Evolutionary conservation across 345 rosid species (phyloP).

Genomic region (Citrus trifoliata): DNA sequence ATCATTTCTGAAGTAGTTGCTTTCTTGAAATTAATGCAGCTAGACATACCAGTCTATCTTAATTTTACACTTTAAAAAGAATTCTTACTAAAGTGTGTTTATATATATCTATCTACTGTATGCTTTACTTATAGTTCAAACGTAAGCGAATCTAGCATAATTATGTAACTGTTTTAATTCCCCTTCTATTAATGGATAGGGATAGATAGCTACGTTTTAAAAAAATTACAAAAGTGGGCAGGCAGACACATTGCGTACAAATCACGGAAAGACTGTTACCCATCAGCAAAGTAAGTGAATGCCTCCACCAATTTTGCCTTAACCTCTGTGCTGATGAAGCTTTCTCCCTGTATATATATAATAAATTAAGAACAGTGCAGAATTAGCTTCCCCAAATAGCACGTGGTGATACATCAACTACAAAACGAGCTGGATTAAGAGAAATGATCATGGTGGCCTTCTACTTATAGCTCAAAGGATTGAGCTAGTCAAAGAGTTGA

Average conservation of each 20-base stretch:
- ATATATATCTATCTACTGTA: no score
- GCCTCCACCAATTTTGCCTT: slow-evolving; percentile 42
- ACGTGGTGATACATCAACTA: background rate
- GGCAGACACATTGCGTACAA: background rate
- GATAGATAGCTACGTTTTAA: no score
- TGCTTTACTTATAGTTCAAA: no score
- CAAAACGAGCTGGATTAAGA: background rate
- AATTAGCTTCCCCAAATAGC: background rate
- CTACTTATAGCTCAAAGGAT: background rate
- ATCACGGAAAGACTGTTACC: slow-evolving; percentile 27
- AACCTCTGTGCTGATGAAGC: slow-evolving; percentile 48
- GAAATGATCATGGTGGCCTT: background rate
- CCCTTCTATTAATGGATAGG: no score
- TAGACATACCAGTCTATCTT: no score
- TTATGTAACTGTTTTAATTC: no score
- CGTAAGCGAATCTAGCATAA: no score
- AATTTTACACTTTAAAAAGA: no score
- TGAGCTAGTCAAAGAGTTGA: background rate
- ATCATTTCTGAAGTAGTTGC: no score
- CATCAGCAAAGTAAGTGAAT: slow-evolving; percentile 34
- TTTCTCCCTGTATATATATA: slow-evolving; percentile 43
- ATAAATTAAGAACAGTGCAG: background rate
- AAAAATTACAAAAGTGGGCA: no score
- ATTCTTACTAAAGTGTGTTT: no score
- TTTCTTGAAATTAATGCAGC: no score